A percentile compares a stretch with the other conserved stretches of the same genome.
Conservation (phyloP, 192 early-diverging fungal genomes). For the Entomortierella chlamydospora region DNA sequence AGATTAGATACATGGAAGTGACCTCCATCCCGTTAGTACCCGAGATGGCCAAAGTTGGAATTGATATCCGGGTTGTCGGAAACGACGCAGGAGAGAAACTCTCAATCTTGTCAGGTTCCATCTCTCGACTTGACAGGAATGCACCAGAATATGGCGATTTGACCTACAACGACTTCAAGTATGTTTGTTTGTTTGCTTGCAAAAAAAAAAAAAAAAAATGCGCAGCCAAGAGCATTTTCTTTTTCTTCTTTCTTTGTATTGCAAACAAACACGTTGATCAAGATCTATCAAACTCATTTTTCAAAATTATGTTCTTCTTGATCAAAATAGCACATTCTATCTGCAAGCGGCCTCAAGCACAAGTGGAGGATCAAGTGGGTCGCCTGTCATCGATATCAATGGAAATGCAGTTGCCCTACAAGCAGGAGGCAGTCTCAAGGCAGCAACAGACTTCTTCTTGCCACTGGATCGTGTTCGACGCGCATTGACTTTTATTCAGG, state of each 20-base stretch:
- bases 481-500: slow-evolving; percentile 65
- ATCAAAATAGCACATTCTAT: slow-evolving; percentile 62
- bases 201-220: too few relatives aligned
- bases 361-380: slow-evolving; percentile 81
- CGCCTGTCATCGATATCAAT: slow-evolving; percentile 84
- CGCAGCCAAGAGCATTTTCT: slow-evolving; percentile 26
- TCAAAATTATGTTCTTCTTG: too few relatives aligned
- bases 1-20: slow-evolving; percentile 80
- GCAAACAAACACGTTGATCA: too few relatives aligned
- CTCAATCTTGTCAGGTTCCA: slow-evolving; percentile 82
- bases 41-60: slow-evolving; percentile 78
- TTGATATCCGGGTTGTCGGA: slow-evolving; percentile 83
- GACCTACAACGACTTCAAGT: slow-evolving; percentile 78
- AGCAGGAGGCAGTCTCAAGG: slow-evolving; percentile 76
- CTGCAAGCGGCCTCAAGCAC: slow-evolving; percentile 84
- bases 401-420: slow-evolving; percentile 86
- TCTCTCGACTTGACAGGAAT: slow-evolving; percentile 84
- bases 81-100: slow-evolving; percentile 90
- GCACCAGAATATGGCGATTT: slow-evolving; percentile 85
- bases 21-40: slow-evolving; percentile 74
- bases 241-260: slow-evolving; percentile 29
- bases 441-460: slow-evolving; percentile 89
- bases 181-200: slow-evolving; percentile 10
- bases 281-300: too few relatives aligned
- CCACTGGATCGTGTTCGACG: slow-evolving; percentile 79